These are phyloP conservation scores for Wallacemonas rigidus DNA, from an alignment of 208 protist genomes.

Conservation along the genomic window DNA sequence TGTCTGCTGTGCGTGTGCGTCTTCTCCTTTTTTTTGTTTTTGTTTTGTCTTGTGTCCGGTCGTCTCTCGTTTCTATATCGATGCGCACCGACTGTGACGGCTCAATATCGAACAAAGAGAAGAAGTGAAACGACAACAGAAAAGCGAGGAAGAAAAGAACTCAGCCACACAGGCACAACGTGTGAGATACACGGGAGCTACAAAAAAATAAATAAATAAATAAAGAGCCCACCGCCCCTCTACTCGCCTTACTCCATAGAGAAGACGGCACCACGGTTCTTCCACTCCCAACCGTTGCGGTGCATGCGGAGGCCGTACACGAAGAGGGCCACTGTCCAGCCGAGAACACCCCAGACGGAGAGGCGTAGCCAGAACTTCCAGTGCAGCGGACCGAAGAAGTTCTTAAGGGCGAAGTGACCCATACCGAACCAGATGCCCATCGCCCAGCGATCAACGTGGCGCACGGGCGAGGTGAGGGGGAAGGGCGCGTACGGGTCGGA, in stretches of 20 bases:
- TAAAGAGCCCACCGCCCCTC: background rate
- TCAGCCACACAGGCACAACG: background rate
- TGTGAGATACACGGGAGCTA: background rate
- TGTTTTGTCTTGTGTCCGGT: background rate
- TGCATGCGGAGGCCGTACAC: conserved; percentile 82
- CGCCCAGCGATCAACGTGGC: conserved; percentile 66
- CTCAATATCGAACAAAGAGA: background rate
- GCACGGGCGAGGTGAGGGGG: conserved; percentile 55
- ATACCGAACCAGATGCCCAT: conserved; percentile 79
- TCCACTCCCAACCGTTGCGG: conserved; percentile 88
- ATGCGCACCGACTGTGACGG: too few species aligned
- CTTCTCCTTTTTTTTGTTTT: conserved; percentile 6
- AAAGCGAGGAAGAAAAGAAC: background rate
- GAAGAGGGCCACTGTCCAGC: conserved; percentile 38
- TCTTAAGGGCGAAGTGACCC: conserved; percentile 81
- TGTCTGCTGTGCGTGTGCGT: background rate
- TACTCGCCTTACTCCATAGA: conserved; percentile 60
- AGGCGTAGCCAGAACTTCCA: conserved; percentile 72
- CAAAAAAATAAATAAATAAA: conserved; percentile 2
- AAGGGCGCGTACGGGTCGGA: conserved; percentile 78
- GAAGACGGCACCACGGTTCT: conserved; percentile 85
- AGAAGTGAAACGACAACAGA: background rate
- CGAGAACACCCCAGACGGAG: conserved; percentile 53
- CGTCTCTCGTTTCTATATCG: too few species aligned
- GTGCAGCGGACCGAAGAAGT: conserved; percentile 76